Evolutionary conservation across 208 protist species (phyloP), one percentile per base, ranked within the genome.

Genomic region (Acanthamoeba sp.): DNA sequence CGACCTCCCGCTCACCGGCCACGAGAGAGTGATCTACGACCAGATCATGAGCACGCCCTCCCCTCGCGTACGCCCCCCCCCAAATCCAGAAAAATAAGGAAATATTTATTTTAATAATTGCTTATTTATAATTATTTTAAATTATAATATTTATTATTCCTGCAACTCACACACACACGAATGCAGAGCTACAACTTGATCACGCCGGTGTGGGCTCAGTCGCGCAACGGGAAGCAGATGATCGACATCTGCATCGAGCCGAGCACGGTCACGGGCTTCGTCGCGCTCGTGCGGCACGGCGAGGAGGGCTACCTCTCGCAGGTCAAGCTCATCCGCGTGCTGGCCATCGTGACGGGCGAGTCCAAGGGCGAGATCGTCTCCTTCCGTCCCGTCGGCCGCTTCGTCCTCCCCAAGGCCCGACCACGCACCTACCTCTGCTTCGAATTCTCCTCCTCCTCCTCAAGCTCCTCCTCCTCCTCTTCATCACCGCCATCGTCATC

Each of bases 171-270:
- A n/a, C n/a, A n/a, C n/a, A n/a, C n/a, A n/a, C n/a, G n/a, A n/a
- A n/a, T 6, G 59, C 38, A 89, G 82, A 62, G 16, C 38, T 89
- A 89, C 45, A 89, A 89, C 82, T 36, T 48, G 55, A 42, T 89
- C 29, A 89, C 50, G n/a, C 82, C 82, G 10, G 50, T 89, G 45
- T 89, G 82, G 82, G 82, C 82, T 40, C 82, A 66, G 45, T 89
- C n/a, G n/a, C n/a, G 82, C 29, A 89, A 89, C 55, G 82, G 82
- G 18, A 89, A 89, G 82, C 82, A 89, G 9, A 89, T 89, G 82
- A 62, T 89, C 45, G 82, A 89, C 45, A 52, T 89, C 32, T 57
- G 50, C 32, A 64, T 89, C 34, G 82, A 89, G 55, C 38, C 55
- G 45, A 66, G 82, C 82, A 89, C 38, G n/a, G 55, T 89, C 42